Base-by-base conservation (phyloP, 139 green algal genomes). In the Chlorella sp. region DNA sequence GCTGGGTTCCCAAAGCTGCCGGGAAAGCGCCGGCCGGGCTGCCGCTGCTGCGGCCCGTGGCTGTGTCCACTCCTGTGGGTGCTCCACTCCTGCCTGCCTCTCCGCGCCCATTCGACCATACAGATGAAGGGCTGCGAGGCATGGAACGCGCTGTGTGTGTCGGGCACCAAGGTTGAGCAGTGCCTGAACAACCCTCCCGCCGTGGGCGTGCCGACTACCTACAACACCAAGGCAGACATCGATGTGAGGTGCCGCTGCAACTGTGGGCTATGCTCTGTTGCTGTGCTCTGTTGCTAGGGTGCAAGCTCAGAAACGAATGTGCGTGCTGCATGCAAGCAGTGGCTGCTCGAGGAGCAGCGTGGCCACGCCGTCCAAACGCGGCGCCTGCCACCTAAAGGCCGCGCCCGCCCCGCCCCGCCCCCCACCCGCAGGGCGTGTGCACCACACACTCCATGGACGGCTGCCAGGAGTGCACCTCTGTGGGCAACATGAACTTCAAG, bases 51-150 rank as follows among this genome's bases (percentile, higher is more conserved):
- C n/a, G n/a, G n/a, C n/a, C n/a, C n/a, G n/a, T n/a, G n/a, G n/a
- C n/a, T n/a, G n/a, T n/a, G n/a, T n/a, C n/a, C n/a, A n/a, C n/a
- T n/a, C n/a, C n/a, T n/a, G n/a, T n/a, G n/a, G n/a, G n/a, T n/a
- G n/a, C n/a, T n/a, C n/a, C n/a, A n/a, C n/a, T n/a, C n/a, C n/a
- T n/a, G n/a, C n/a, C n/a, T n/a, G n/a, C n/a, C n/a, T n/a, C n/a
- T n/a, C n/a, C n/a, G n/a, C n/a, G n/a, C n/a, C n/a, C n/a, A n/a
- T n/a, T n/a, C n/a, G n/a, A n/a, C n/a, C n/a, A n/a, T n/a, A 47
- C 73, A 80, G 73, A 88, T 88, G 84, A 68, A 30, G 36, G 76
- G 62, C 47, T 89, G 85, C 51, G 68, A 74, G 64, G 73, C 73
- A 32, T 81, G 82, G 34, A 86, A 82, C 55, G 60, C 25, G 16